Evolutionary conservation across 2,329 filamentous ascomycete genomes (phyloP), one percentile per base, ranked within the genome.

Genomic region (Nemania sp.): DNA sequence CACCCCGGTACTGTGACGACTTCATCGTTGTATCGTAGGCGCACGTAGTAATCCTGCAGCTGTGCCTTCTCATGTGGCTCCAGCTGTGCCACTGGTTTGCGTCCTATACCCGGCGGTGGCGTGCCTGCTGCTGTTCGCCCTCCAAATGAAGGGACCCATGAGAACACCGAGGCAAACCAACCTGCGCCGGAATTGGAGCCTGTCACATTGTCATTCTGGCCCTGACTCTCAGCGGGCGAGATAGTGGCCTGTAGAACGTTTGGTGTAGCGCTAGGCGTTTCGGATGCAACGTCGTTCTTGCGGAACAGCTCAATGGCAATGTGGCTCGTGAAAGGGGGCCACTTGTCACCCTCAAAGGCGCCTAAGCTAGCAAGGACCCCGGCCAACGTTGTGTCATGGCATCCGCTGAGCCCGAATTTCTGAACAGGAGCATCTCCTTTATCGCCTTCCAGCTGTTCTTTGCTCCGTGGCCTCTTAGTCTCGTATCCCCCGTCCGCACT

Each of bases 271-370:
- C 35, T 46, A 1, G 35, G 18, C 18, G 50, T 21, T 49, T 56
- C 18, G 4, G 67, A 21, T 2, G 63, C 29, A 25, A 49, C 56
- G 46, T 74, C 69, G 42, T 77, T 73, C 67, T 85, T 83, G 42
- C 84, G 86, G 80, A 98, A 97, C 63, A 98, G 82, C 76, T 99
- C 95, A 56, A 99, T 81, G 34, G 95, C 93, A 65, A 99, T 83
- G 69, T 96, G 92, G 68, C 90, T 94, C 0, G 94, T 97, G 72
- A 94, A 99, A 0, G 92, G 93, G 0, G 95, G 95, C 95, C 95
- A 99, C 37, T 83, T 82, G 49, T 84, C 84, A 18, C 79, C 79
- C 43, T 90, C 81, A 72, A 91, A 95, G 2, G 90, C 90, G 2
- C 94, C 95, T 6, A 98, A 76, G 66, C 90, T 91, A 15, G 88